Evolutionary conservation across 2,329 filamentous ascomycete species (phyloP), one percentile per base, ranked within the genome.

Genomic region (Epichloe sp.): DNA sequence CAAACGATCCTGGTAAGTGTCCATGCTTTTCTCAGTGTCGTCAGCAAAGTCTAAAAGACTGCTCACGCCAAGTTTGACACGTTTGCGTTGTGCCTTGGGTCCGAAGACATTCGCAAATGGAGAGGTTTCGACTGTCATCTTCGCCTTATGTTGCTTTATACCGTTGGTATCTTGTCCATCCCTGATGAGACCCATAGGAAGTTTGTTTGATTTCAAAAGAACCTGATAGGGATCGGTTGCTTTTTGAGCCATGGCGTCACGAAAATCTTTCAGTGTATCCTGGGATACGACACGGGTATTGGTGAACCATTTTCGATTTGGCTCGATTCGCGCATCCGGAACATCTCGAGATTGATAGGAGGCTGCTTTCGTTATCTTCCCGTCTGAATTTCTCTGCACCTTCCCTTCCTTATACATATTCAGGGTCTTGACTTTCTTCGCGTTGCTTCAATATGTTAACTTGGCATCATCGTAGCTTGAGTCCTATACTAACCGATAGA

Each of bases 291-390:
- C 78, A 58, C 93, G 77, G 36, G 91, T 95, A 68, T 96, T 96
- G 62, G 85, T 88, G 71, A 98, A 98, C 93, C 93, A 98, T 71
- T 94, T 94, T 62, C 93, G 79, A 71, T 97, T 94, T 47, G 93
- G 93, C 73, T 97, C 91, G 63, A 97, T 86, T 58, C 90, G 80
- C 58, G 91, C 93, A 53, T 78, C 80, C 45, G 91, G 90, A 21
- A 83, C 71, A 37, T 95, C 89, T 63, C 82, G 77, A 54, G 85
- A 89, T 71, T 97, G 90, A 70, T 82, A 95, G 15, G 80, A 77
- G 47, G 89, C 89, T 57, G 88, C 83, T 69, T 93, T 83, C 51
- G 84, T 86, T 65, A 98, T 85, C 61, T 91, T 82, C 62, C 93
- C 93, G 12, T 78, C 72, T 47, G 86, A 83, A 64, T 97, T 94